Evolutionary conservation across 169 alveolate genomes (phyloP).

Genomic region (Eimeria tenella): DNA sequence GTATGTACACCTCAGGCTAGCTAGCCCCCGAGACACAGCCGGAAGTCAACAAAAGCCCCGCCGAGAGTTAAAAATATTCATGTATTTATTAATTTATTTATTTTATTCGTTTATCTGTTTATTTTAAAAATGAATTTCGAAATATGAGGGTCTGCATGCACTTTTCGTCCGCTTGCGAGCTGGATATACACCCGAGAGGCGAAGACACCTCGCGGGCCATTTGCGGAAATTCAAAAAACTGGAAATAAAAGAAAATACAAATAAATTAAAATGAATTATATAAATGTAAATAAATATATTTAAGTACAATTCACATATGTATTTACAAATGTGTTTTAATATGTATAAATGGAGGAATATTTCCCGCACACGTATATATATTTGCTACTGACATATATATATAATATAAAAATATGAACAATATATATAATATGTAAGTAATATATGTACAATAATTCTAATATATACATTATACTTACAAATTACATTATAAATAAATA

Average conservation of each 20-base stretch:
- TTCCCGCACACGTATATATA: neutral
- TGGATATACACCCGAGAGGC: neutral
- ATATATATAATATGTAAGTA: too few relatives aligned
- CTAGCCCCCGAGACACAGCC: neutral
- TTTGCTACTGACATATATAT: neutral
- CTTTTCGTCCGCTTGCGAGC: neutral
- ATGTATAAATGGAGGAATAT: neutral
- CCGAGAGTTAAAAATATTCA: too few relatives aligned
- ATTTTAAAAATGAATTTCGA: neutral
- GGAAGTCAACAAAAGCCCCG: too few relatives aligned
- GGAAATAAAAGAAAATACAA: neutral
- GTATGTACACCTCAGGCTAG: slow-evolving; percentile 1
- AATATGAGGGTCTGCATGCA: neutral
- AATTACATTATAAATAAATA: too few relatives aligned
- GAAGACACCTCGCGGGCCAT: neutral
- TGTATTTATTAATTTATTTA: neutral
- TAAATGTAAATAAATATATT: too few relatives aligned
- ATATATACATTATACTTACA: too few relatives aligned
- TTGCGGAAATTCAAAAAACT: neutral
- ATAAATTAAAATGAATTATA: neutral
- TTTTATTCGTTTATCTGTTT: neutral
- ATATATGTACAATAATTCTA: too few relatives aligned
- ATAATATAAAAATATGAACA: too few relatives aligned
- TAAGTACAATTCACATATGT: too few relatives aligned
- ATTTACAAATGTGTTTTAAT: too few relatives aligned